These are phyloP conservation scores for Neurospora sp. DNA, from an alignment of 2,329 filamentous ascomycete species.

Conservation along the genomic window DNA sequence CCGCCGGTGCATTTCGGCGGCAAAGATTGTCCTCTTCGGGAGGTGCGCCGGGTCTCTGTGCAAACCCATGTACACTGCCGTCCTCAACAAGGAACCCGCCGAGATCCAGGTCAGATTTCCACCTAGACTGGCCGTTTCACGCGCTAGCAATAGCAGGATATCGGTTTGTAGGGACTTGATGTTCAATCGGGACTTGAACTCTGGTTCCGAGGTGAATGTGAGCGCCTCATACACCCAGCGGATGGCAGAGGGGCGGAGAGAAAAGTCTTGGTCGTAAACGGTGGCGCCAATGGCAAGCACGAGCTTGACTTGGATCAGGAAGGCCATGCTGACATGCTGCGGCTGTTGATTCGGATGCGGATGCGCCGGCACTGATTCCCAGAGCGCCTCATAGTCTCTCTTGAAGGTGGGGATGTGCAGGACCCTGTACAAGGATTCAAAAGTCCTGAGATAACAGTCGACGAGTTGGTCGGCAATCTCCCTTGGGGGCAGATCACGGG, in stretches of 20 bases:
- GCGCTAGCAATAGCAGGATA: slow-evolving; percentile 34
- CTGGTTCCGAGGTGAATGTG: slow-evolving; percentile 41
- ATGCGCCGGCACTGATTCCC: slow-evolving; percentile 22
- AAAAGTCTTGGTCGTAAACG: slow-evolving; percentile 39
- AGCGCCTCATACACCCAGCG: slow-evolving; percentile 49
- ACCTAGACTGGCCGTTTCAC: slow-evolving; percentile 27
- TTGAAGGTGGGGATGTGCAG: slow-evolving; percentile 41
- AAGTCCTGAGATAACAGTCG: slow-evolving; percentile 36
- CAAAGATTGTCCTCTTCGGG: slow-evolving; percentile 25
- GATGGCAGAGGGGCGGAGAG: slow-evolving; percentile 37
- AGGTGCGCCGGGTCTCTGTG: slow-evolving; percentile 37
- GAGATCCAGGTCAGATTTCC: slow-evolving; percentile 39
- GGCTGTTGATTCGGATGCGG: slow-evolving; percentile 7
- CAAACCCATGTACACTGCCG: slow-evolving; percentile 39
- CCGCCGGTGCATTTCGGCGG: slow-evolving; percentile 37
- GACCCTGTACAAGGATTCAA: slow-evolving; percentile 37
- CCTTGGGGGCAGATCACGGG: slow-evolving; percentile 34
- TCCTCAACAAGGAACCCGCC: slow-evolving; percentile 32
- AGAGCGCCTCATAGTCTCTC: slow-evolving; percentile 39
- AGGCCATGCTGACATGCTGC: slow-evolving; percentile 25
- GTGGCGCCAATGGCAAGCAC: slow-evolving; percentile 47
- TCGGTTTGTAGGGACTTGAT: slow-evolving; percentile 40
- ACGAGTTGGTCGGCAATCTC: slow-evolving; percentile 36
- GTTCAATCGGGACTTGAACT: slow-evolving; percentile 40
- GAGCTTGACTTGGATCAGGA: slow-evolving; percentile 47